Evolutionary conservation across 1,284 basidiomycete genomes (phyloP).

Genomic region (Rhodotorula mucilaginosa): DNA sequence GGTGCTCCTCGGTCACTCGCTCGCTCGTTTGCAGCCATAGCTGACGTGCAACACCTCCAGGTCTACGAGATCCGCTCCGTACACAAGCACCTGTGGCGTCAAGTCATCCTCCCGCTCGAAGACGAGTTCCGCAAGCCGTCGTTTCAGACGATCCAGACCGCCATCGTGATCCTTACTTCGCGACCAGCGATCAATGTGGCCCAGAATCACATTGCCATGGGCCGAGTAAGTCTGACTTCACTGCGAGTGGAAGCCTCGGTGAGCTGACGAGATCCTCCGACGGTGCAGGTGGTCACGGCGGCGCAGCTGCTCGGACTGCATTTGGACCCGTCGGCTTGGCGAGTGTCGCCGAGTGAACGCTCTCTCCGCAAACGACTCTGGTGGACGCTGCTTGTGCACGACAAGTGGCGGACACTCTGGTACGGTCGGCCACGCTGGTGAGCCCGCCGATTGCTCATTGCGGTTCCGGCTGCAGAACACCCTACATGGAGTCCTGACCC

Average conservation of each 20-base stretch:
- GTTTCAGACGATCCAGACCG: slow-evolving; percentile 46
- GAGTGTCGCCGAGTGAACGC: background rate
- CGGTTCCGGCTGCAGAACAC: too few relatives aligned
- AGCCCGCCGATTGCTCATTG: slow-evolving; percentile 1
- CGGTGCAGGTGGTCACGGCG: slow-evolving; percentile 3
- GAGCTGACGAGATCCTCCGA: background rate
- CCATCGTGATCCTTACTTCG: slow-evolving; percentile 42
- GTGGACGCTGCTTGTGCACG: slow-evolving; percentile 35
- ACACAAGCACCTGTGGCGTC: slow-evolving; percentile 27
- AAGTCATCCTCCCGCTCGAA: slow-evolving; percentile 40
- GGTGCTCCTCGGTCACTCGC: too few relatives aligned
- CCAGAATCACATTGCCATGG: slow-evolving; percentile 40
- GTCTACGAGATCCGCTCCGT: slow-evolving; percentile 39
- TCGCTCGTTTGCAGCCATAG: too few relatives aligned
- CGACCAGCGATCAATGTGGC: slow-evolving; percentile 45
- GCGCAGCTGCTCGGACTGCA: slow-evolving; percentile 15
- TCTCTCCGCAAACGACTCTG: slow-evolving; percentile 5
- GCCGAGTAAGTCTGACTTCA: background rate
- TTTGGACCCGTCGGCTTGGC: slow-evolving; percentile 6
- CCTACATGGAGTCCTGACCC: too few relatives aligned
- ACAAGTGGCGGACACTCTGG: slow-evolving; percentile 44
- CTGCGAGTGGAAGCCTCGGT: too few relatives aligned
- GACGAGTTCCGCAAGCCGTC: slow-evolving; percentile 48
- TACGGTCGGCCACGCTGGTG: slow-evolving; percentile 46
- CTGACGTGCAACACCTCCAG: background rate